Evolutionary conservation across 2,329 filamentous ascomycete genomes (phyloP), one percentile per base, ranked within the genome.

Genomic region (Aspergillus aculeatinus): DNA sequence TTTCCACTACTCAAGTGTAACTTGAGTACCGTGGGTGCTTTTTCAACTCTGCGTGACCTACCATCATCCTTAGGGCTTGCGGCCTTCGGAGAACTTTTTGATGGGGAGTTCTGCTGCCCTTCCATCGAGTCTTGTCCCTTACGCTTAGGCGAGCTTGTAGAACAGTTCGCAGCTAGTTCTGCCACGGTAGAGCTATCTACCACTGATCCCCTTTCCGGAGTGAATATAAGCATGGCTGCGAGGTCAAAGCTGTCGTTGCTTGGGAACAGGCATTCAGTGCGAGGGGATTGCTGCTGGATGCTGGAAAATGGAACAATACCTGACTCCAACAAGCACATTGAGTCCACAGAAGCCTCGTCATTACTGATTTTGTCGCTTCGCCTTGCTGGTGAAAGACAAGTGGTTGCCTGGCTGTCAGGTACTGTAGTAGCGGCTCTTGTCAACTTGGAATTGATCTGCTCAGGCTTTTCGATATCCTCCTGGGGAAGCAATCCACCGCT

Each of bases 231-330:
- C 49, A 75, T 64, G 55, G 64, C 67, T 19, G 67, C 67, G 47
- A 76, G 65, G n/a, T 75, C 71, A 39, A 60, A 65, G 1, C 66
- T 53, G 21, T 70, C 68, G 19, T 66, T 64, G 11, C 64, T 67
- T 2, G 64, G 59, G 5, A 64, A 64, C 7, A 55, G 53, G 12
- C 51, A 61, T 48, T 60, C 59, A 5, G 50, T 48, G 5, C 63
- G 60, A 2, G 67, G 65, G 16, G 71, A 21, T 19, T 67, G 62
- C 31, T 60, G 64, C 35, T 70, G 62, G 10, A 77, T 57, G 47
- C 64, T 66, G 4, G 73, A 70, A 51, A 77, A 77, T 2, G 75
- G 71, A 10, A 73, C 65, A 31, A 77, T 77, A 9, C 57, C 58
- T 12, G 50, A 44, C 1, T 52, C 51, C 29, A 50, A 50, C 21